Evolutionary conservation across 148 eudicot species (phyloP), one percentile per base, ranked within the genome.

Genomic region (Rhododendron mucronatum): DNA sequence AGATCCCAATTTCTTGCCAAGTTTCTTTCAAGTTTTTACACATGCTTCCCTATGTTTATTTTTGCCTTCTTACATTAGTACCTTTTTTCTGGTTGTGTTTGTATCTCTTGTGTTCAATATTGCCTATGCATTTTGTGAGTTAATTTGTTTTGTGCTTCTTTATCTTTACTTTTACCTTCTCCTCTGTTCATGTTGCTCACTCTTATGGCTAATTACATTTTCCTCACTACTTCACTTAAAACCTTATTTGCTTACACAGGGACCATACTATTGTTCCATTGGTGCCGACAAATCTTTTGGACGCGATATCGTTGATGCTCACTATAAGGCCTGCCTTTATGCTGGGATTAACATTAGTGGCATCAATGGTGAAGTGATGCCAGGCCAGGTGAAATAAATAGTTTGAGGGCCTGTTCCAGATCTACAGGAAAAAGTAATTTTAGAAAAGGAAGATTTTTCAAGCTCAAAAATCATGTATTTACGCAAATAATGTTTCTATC

Each of bases 361-460:
- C 23, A 87, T 93, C 88, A 93, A 93, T 7, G 95, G 91, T 7
- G 95, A 93, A 85, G 95, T 93, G 57, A 93, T 93, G 95, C 95
- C 95, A 3, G 95, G 94, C 41, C 95, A 93, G 92, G 94, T 91
- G 88, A 88, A 21, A 26, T 26, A 2, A 26, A 30, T 16, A 82
- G 11, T 81, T 51, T 35, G 35, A 30, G 30, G 30, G 30, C 30
- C 30, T 30, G 30, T 30, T 30, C 30, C 30, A 30, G 30, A 30
- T 30, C 30, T 30, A 30, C 30, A 30, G 30, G 30, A 30, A 30
- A 30, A 30, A 30, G 30, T 30, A 30, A 30, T 30, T 30, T 30
- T 30, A 30, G 30, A 30, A 30, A 30, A 30, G 30, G 30, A 30
- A 30, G 30, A 30, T 30, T 30, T 30, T 30, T 30, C 30, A 30